Conservation (phyloP, 2,329 filamentous ascomycete genomes). For the Cladosporium sphaerospermum region DNA sequence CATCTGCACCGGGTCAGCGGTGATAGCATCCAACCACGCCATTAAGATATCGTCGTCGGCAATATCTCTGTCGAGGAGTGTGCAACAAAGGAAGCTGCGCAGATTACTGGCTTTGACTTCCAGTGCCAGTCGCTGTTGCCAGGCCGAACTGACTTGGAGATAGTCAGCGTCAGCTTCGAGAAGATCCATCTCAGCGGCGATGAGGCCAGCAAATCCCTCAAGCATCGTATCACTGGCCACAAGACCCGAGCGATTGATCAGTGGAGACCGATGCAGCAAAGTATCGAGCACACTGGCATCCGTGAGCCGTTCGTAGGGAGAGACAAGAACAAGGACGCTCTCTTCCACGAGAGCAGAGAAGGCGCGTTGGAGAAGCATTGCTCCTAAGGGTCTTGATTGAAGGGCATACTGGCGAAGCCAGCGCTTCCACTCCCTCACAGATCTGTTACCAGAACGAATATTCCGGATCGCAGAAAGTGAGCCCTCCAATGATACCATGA, state of each 20-base stretch:
- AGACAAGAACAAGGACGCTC: conserved; percentile 22
- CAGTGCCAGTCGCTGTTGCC: conserved; percentile 80
- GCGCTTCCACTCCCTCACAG: conserved; percentile 78
- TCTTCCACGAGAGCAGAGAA: conserved; percentile 72
- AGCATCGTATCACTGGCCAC: conserved; percentile 46
- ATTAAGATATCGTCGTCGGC: conserved; percentile 74
- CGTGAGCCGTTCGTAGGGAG: conserved; percentile 15
- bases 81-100: conserved; percentile 78
- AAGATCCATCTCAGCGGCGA: conserved; percentile 75
- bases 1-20: conserved; percentile 77
- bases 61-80: conserved; percentile 71
- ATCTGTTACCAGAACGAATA: conserved; percentile 57
- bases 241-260: conserved; percentile 11
- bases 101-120: conserved; percentile 79
- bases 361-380: conserved; percentile 82
- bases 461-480: conserved; percentile 88
- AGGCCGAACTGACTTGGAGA: conserved; percentile 73
- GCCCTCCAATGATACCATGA: conserved; percentile 80
- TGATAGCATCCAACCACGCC: conserved; percentile 76
- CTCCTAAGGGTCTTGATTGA: conserved; percentile 73
- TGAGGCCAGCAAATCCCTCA: conserved; percentile 61
- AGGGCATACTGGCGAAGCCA: conserved; percentile 77
- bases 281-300: conserved; percentile 19
- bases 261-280: conserved; percentile 29
- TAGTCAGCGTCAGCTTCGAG: conserved; percentile 89